Base-by-base conservation (phyloP, 75 land plant genomes). In the Cryptomeria japonica region DNA sequence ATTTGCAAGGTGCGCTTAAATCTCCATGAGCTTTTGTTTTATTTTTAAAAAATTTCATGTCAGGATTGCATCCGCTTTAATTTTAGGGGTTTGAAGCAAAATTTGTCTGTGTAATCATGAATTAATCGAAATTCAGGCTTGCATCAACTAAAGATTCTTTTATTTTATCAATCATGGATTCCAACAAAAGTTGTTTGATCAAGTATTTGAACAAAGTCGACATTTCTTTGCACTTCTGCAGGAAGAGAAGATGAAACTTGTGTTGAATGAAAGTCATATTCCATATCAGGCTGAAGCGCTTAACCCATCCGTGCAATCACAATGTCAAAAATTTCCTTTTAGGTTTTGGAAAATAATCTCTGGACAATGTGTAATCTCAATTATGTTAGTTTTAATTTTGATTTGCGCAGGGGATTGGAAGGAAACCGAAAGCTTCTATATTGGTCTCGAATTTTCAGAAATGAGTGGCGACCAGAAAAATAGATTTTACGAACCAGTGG, bases 81-180 rank as follows among this genome's bases (percentile, higher is more conserved):
- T 44, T 44, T 44, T 44, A 7, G 47, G 47, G 47, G 47, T 44
- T 44, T 44, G 47, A 53, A 14, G 18, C 56, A 53, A 53, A 14
- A 53, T 1, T 53, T 15, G 8, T 8, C 42, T 47, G n/a, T 46
- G 16, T n/a, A 47, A 83, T 83, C 32, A 5, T 28, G 16, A 44
- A 44, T 46, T 46, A 46, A 53, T 84, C 25, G 32, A n/a, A 36
- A 70, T 75, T n/a, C 88, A 97, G 97, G 99, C 96, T 32, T 98
- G 99, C 86, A 41, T 92, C 51, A 94, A 95, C n/a, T 79, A 85
- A 53, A 97, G 98, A 15, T 96, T 98, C 90, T 98, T 96, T 87
- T 95, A 98, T 87, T 84, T 96, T 0, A 87, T 95, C 6, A 96
- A 98, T 90, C 98, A 96, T 93, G 98, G 98, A 5, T 90, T 98